Conservation (phyloP, 495 filamentous ascomycete genomes). For the Penicillium tannophilum region DNA sequence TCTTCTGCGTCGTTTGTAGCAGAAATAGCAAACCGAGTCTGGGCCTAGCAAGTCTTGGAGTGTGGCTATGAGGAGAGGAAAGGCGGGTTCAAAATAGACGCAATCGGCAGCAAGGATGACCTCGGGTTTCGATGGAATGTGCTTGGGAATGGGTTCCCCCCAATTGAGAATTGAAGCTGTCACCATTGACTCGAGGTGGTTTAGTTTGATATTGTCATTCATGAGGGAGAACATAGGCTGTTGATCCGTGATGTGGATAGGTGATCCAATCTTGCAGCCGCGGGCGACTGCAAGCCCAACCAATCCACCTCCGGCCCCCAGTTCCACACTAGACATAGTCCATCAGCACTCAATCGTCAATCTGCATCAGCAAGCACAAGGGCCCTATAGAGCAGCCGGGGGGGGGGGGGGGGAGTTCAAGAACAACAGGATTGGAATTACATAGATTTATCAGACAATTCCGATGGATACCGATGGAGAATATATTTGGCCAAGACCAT, state of each 20-base stretch:
- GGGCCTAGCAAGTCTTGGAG: slow-evolving; percentile 62
- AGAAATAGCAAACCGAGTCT: slow-evolving; percentile 80
- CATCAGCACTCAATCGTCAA: slow-evolving; percentile 4
- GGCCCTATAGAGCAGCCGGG: slow-evolving; percentile 8
- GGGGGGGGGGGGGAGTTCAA: background rate
- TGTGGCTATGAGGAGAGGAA: slow-evolving; percentile 83
- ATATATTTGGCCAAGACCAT: slow-evolving; percentile 85
- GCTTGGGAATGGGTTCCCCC: slow-evolving; percentile 49
- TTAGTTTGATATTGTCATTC: slow-evolving; percentile 78
- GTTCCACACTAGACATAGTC: slow-evolving; percentile 67
- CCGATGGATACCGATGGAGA: slow-evolving; percentile 64
- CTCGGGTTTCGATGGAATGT: slow-evolving; percentile 57
- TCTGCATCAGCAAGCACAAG: background rate
- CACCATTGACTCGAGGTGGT: slow-evolving; percentile 63
- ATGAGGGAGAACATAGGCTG: slow-evolving; percentile 80
- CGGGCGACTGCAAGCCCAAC: slow-evolving; percentile 59
- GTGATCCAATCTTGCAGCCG: slow-evolving; percentile 39
- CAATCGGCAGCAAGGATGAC: slow-evolving; percentile 92
- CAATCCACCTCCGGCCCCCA: slow-evolving; percentile 89
- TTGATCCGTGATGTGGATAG: slow-evolving; percentile 83
- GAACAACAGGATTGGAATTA: slow-evolving; percentile 32
- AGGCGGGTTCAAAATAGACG: slow-evolving; percentile 95
- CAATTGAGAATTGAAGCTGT: slow-evolving; percentile 72
- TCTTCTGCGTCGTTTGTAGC: slow-evolving; percentile 85
- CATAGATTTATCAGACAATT: slow-evolving; percentile 70